Evolutionary conservation across 2,329 filamentous ascomycete species (phyloP).

Genomic region (Ramularia endophylla): DNA sequence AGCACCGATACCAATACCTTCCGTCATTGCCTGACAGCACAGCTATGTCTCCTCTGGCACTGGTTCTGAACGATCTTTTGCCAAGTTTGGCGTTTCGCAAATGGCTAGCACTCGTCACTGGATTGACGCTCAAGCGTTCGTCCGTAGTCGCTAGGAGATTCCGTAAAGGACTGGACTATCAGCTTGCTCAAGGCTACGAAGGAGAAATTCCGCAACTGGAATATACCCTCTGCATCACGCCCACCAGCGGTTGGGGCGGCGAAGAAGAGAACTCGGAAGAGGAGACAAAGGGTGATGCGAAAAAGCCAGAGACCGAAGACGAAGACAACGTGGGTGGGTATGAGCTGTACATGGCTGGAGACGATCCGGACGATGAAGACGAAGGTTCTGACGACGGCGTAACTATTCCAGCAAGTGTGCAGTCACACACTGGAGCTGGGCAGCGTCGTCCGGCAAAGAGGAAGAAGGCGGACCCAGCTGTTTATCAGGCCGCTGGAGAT

Average conservation of each 20-base stretch:
- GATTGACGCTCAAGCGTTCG: constrained; percentile 64
- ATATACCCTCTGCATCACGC: constrained; percentile 80
- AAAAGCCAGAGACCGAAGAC: constrained; percentile 40
- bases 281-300: constrained; percentile 28
- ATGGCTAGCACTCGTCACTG: constrained; percentile 81
- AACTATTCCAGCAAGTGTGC: constrained; percentile 28
- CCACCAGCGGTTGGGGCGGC: constrained; percentile 77
- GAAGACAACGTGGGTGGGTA: constrained; percentile 65
- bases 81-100: constrained; percentile 81
- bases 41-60: constrained; percentile 54
- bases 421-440: constrained; percentile 42
- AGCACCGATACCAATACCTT: constrained; percentile 86
- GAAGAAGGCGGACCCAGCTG: constrained; percentile 62
- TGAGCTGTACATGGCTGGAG: constrained; percentile 88
- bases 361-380: constrained; percentile 62
- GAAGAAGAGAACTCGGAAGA: constrained; percentile 52
- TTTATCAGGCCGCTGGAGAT: constrained; percentile 64
- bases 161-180: constrained; percentile 82
- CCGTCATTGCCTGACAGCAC: constrained; percentile 17
- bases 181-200: constrained; percentile 78
- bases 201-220: constrained; percentile 71
- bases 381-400: constrained; percentile 38
- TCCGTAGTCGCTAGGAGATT: constrained; percentile 83
- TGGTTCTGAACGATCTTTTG: constrained; percentile 74
- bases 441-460: constrained; percentile 36